Conservation (phyloP, 441 rosid species). For the Omphalea diandra region DNA sequence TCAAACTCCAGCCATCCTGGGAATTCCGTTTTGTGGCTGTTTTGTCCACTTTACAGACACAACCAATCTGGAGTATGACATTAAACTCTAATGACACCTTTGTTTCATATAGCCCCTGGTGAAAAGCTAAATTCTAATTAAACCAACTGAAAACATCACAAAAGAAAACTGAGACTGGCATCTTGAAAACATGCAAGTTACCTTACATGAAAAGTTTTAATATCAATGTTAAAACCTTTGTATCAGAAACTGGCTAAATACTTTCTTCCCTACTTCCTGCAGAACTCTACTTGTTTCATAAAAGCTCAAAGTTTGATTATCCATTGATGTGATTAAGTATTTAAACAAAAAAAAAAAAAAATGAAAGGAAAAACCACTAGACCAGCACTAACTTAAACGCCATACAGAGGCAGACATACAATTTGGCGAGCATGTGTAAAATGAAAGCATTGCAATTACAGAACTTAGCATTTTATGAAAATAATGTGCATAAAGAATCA, state of each 20-base stretch:
- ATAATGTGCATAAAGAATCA: background rate
- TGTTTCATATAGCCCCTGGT: constrained; percentile 91
- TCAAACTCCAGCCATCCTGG: constrained; percentile 85
- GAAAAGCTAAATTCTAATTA: constrained; percentile 28
- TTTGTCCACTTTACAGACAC: constrained; percentile 92
- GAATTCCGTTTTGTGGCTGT: constrained; percentile 59
- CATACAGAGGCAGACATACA: background rate
- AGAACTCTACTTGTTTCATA: background rate
- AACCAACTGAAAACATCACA: constrained; percentile 16
- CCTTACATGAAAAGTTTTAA: background rate
- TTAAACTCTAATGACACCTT: constrained; percentile 78
- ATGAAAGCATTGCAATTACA: background rate
- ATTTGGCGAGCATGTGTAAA: background rate
- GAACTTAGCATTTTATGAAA: background rate
- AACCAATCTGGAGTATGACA: constrained; percentile 87
- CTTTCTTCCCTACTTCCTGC: background rate
- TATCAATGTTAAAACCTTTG: background rate
- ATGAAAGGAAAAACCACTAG: background rate
- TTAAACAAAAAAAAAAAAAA: too few relatives aligned
- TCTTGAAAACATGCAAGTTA: background rate
- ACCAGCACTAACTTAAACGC: constrained; percentile 2
- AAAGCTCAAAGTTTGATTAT: background rate
- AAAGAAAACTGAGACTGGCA: constrained; percentile 20
- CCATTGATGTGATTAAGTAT: background rate
- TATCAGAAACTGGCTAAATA: background rate